These are phyloP conservation scores for Tolypocladium tropicale DNA, from an alignment of 2,329 filamentous ascomycete genomes.

Conservation along the genomic window DNA sequence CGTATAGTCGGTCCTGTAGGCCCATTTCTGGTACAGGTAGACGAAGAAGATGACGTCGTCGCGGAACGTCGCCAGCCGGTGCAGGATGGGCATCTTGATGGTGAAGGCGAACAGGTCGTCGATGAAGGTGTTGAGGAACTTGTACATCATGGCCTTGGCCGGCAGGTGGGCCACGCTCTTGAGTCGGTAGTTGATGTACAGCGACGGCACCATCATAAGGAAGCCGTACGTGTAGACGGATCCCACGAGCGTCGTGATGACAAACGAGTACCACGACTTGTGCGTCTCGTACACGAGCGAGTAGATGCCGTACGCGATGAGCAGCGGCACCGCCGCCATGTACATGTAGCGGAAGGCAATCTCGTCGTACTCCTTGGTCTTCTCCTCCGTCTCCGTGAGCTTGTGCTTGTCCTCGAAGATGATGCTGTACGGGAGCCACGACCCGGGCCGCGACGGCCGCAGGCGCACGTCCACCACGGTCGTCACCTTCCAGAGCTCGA, in stretches of 20 bases:
- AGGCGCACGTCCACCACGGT: slow-evolving; percentile 86
- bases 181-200: slow-evolving; percentile 98
- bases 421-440: slow-evolving; percentile 67
- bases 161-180: slow-evolving; percentile 97
- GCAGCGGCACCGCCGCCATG: slow-evolving; percentile 76
- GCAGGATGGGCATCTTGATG: slow-evolving; percentile 96
- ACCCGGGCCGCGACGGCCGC: slow-evolving; percentile 56
- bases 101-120: slow-evolving; percentile 98
- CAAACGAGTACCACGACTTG: slow-evolving; percentile 96
- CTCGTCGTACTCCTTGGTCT: slow-evolving; percentile 96
- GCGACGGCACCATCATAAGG: slow-evolving; percentile 94
- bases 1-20: slow-evolving; percentile 83
- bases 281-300: slow-evolving; percentile 86
- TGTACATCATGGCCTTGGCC: slow-evolving; percentile 92
- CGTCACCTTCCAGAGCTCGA: slow-evolving; percentile 85
- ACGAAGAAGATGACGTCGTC: slow-evolving; percentile 98
- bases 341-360: slow-evolving; percentile 98
- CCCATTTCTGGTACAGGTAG: slow-evolving; percentile 89
- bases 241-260: slow-evolving; percentile 89
- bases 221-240: slow-evolving; percentile 98
- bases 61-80: slow-evolving; percentile 81
- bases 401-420: slow-evolving; percentile 95
- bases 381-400: slow-evolving; percentile 88
- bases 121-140: slow-evolving; percentile 97
- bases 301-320: slow-evolving; percentile 84